Evolutionary conservation across 805 yeast genomes (phyloP).

Genomic region (Isabelozyma rhagii): DNA sequence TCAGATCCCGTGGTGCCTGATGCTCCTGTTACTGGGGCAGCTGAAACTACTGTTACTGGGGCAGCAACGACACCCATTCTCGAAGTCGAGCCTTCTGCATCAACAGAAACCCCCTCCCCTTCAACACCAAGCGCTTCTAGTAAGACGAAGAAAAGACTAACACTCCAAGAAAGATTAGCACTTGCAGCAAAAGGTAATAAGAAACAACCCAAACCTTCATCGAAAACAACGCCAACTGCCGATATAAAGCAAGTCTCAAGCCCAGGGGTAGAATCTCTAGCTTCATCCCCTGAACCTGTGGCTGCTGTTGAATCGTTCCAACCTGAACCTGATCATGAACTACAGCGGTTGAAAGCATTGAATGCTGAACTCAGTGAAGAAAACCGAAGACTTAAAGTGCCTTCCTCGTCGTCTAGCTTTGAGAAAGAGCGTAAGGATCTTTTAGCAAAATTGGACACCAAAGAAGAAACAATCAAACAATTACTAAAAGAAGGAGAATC

Average conservation of each 20-base stretch:
- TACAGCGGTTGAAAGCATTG: not conserved
- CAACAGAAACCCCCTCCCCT: not conserved
- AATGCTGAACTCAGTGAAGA: slow-evolving; percentile 2
- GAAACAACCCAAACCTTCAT: slow-evolving; percentile 12
- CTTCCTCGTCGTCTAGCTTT: slow-evolving; percentile 1
- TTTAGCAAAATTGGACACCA: slow-evolving; percentile 37
- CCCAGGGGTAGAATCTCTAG: not conserved
- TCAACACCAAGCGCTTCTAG: not conserved
- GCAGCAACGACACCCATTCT: not conserved
- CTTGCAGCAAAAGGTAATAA: slow-evolving; percentile 62
- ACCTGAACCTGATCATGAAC: slow-evolving; percentile 1
- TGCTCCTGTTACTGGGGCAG: no score
- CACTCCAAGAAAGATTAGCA: slow-evolving; percentile 83
- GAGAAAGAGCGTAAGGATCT: slow-evolving; percentile 10
- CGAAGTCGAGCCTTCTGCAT: not conserved
- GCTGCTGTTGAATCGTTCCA: not conserved
- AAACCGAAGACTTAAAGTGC: not conserved
- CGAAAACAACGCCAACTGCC: slow-evolving; percentile 1
- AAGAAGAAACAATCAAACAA: slow-evolving; percentile 61
- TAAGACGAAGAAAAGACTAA: slow-evolving; percentile 55
- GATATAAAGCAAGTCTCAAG: slow-evolving; percentile 1
- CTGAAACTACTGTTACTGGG: not conserved
- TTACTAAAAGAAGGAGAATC: slow-evolving; percentile 74
- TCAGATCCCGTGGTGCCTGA: not conserved
- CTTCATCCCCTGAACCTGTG: slow-evolving; percentile 1